These are phyloP conservation scores for Septoria linicola DNA, from an alignment of 2,329 filamentous ascomycete species.

Conservation along the genomic window DNA sequence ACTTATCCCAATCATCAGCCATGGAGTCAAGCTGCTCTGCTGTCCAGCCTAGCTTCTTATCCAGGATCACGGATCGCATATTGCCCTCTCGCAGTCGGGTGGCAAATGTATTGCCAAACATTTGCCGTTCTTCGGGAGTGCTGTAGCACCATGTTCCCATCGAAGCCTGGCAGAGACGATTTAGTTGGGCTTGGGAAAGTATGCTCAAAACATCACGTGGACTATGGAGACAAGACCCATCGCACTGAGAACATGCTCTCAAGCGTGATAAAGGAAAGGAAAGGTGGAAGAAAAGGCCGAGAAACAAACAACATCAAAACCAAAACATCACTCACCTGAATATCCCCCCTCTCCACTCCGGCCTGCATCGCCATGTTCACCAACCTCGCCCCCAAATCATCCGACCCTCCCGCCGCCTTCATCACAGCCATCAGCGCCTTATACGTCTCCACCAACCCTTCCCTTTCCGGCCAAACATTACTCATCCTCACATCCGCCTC, in stretches of 20 bases:
- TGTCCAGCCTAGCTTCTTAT: constrained; percentile 37
- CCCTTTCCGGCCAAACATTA: constrained; percentile 39
- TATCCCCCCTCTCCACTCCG: constrained; percentile 40
- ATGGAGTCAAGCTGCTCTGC: constrained; percentile 44
- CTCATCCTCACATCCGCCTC: constrained; percentile 44
- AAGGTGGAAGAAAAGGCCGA: no score
- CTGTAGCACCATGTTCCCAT: constrained; percentile 46
- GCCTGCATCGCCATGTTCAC: constrained; percentile 41
- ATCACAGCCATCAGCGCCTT: constrained; percentile 39
- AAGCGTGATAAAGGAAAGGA: no score
- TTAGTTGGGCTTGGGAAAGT: background rate
- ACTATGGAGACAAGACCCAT: no score
- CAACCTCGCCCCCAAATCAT: constrained; percentile 31
- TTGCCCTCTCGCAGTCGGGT: constrained; percentile 26
- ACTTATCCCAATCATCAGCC: constrained; percentile 41
- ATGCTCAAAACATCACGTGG: background rate
- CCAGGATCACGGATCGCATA: constrained; percentile 39
- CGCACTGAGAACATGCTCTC: no score
- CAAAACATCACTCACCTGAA: constrained; percentile 35
- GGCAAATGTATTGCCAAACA: constrained; percentile 41
- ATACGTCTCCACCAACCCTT: constrained; percentile 39
- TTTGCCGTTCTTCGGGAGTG: constrained; percentile 39
- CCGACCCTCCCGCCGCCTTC: constrained; percentile 29
- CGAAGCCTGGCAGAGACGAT: constrained; percentile 26
- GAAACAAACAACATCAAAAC: background rate